These are phyloP conservation scores for Beta vulgaris DNA, from an alignment of 148 eudicot genomes.

Conservation along the genomic window DNA sequence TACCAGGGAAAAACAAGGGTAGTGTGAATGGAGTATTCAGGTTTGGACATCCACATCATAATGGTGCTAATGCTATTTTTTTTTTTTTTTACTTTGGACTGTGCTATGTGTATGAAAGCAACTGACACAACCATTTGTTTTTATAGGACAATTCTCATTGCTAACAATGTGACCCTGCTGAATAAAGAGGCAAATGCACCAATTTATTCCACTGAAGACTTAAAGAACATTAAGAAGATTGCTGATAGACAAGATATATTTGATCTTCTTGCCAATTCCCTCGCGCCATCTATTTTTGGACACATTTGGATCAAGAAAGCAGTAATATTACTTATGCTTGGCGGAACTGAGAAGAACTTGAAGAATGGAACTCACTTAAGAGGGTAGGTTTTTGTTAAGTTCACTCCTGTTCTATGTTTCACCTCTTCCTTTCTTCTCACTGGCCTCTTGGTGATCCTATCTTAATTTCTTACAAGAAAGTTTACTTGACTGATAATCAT, in stretches of 20 bases:
- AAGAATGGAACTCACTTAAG: constrained; percentile 96
- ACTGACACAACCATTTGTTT: constrained; percentile 7
- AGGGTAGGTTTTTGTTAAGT: constrained; percentile 56
- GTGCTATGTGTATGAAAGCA: neutral
- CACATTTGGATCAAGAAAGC: constrained; percentile 98
- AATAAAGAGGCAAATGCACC: constrained; percentile 95
- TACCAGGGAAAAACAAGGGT: constrained; percentile 95
- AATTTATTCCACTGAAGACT: constrained; percentile 67
- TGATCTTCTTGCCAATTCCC: constrained; percentile 78
- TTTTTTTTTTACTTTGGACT: neutral
- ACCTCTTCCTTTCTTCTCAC: neutral
- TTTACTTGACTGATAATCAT: neutral
- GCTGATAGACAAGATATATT: constrained; percentile 77
- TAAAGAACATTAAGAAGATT: constrained; percentile 70
- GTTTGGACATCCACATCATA: constrained; percentile 30
- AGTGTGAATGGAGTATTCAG: constrained; percentile 98
- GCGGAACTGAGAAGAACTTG: constrained; percentile 93
- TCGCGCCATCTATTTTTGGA: constrained; percentile 98
- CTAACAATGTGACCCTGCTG: constrained; percentile 83
- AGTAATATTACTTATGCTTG: constrained; percentile 82
- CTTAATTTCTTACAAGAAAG: neutral
- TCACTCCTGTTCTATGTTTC: neutral
- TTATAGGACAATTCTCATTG: constrained; percentile 89
- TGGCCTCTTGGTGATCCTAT: neutral
- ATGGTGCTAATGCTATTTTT: constrained; percentile 1